Base-by-base conservation (phyloP, 305 asterid species). In the Rubia peregrina region DNA sequence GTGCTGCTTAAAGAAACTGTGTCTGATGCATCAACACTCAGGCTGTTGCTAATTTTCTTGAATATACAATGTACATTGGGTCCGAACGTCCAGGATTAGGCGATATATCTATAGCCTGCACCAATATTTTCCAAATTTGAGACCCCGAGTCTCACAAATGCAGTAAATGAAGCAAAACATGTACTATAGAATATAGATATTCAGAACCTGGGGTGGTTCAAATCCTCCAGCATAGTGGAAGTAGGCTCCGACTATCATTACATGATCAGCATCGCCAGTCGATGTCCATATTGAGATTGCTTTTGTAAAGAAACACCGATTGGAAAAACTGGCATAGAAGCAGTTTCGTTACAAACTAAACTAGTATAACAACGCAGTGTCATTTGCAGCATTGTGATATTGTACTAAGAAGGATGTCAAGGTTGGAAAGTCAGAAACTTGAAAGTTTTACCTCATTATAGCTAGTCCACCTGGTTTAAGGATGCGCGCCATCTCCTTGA, bases 261-360 rank as follows among this genome's bases (percentile, higher is more conserved):
- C 90, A 73, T 94, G 99, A 71, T 94, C 99, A 24, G 93, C 77
- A 82, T 89, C 98, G 72, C 97, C 98, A 8, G 99, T 91, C 59
- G 96, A 88, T 73, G 99, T 91, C 98, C 98, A 91, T 75, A 91
- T 88, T 51, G 96, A 94, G 79, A 91, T 87, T 64, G 99, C 98
- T 87, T 94, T 94, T 16, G 98, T 94, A 78, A 80, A 94, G 86
- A 94, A 94, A 87, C 99, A 94, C 60, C 96, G 98, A 67, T 94
- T 94, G 30, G 99, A 94, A 84, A 94, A 89, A 86, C 98, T 92
- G 80, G 62, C 44, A 67, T 41, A 40, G 3, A 17, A 40, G 49
- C 22, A 56, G 36, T n/a, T n/a, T 56, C 14, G 5, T 21, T 9
- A 56, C 62, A 69, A 69, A 59, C 63, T 33, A n/a, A 68, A 48